A percentile compares a stretch with the other conserved stretches of the same genome.
phyloP scores from a whole-genome alignment of 371 early-diverging fungal species.

The Mortierella sp. region DNA sequence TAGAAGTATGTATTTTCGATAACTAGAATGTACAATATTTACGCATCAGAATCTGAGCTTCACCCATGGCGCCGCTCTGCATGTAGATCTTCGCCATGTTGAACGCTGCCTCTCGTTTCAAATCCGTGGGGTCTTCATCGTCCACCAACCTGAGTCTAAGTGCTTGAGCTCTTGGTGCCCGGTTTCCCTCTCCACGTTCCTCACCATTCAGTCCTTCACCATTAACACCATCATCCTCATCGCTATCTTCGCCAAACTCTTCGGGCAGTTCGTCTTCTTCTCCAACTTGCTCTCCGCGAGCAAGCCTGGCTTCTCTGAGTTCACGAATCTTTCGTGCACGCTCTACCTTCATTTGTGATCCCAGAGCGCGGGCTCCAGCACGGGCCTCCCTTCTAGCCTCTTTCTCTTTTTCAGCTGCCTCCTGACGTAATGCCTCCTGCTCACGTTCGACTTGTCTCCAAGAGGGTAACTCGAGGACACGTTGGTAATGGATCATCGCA shows the following conservation, averaged over 20 bases:
- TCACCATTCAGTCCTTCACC: conserved; percentile 17
- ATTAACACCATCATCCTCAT: conserved; percentile 34
- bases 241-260: conserved; percentile 15
- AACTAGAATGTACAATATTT: conserved; percentile 72
- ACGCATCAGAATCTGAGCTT: conserved; percentile 75
- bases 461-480: conserved; percentile 72
- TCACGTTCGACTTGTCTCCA: conserved; percentile 35
- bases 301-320: conserved; percentile 25
- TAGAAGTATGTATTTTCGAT: too few relatives aligned
- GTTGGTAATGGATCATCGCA: conserved; percentile 86
- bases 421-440: conserved; percentile 9
- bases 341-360: conserved; percentile 15
- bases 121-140: conserved; percentile 62
- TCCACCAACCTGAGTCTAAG: conserved; percentile 16
- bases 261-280: not conserved
- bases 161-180: not conserved
- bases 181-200: not conserved
- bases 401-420: not conserved
- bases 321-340: conserved; percentile 48
- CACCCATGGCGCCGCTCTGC: conserved; percentile 75
- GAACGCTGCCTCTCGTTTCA: conserved; percentile 81
- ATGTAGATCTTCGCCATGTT: conserved; percentile 80
- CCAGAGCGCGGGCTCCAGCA: conserved; percentile 37
- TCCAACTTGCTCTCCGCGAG: not conserved
- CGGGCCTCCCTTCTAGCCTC: conserved; percentile 10